Conservation (phyloP, 208 protist species). For the Leishmania braziliensis region DNA sequence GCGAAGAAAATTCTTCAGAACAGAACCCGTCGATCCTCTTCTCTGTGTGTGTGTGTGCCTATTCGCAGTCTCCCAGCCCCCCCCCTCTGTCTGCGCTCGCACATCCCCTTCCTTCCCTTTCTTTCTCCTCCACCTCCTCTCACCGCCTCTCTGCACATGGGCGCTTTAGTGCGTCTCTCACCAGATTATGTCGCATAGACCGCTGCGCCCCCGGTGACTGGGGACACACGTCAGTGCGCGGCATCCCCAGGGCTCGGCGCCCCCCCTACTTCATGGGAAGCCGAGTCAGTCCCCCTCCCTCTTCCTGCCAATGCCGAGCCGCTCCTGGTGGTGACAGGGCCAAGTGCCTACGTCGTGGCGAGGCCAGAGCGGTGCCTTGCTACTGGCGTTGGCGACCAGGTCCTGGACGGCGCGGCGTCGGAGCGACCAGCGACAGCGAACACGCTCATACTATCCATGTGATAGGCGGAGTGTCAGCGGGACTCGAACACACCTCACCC, state of each 20-base stretch:
- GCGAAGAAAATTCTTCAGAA: too few relatives aligned
- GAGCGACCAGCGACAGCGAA: neutral
- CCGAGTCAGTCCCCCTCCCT: neutral
- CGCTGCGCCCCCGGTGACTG: neutral
- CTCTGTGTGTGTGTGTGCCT: too few relatives aligned
- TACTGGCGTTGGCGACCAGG: neutral
- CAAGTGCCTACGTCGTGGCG: neutral
- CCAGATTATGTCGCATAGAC: too few relatives aligned
- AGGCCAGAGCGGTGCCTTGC: neutral
- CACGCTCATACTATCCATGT: neutral
- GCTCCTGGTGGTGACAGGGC: neutral
- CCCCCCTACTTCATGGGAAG: neutral
- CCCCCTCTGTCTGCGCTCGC: too few relatives aligned
- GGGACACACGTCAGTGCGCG: neutral
- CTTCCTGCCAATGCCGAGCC: neutral
- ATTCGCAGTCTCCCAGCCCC: too few relatives aligned
- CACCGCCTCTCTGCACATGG: too few relatives aligned
- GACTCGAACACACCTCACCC: neutral
- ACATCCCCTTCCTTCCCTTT: too few relatives aligned
- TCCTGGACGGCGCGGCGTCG: neutral
- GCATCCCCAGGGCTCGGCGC: neutral
- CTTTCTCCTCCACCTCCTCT: too few relatives aligned
- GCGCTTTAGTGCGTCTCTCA: too few relatives aligned
- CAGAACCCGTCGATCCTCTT: neutral
- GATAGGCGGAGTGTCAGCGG: neutral